Percentiles rank a stretch among this genome's conserved stretches.
Evolutionary conservation across 805 yeast genomes (phyloP).

Genomic region (Scheffersomyces stipitis): DNA sequence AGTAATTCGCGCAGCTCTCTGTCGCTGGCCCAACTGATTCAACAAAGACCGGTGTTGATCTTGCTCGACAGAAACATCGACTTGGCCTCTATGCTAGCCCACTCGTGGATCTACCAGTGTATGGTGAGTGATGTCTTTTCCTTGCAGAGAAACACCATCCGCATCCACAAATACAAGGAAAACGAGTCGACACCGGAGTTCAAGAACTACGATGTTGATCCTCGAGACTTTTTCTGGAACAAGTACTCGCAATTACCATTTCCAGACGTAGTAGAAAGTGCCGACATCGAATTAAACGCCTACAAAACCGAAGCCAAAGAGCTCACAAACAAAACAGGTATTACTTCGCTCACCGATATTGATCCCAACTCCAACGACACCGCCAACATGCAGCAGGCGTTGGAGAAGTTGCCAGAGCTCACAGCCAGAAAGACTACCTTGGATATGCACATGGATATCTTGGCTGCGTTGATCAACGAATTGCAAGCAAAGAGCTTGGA

Average conservation of each 20-base stretch:
- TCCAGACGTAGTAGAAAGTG: slow-evolving; percentile 98
- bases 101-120: slow-evolving; percentile 97
- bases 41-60: slow-evolving; percentile 73
- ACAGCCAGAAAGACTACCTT: slow-evolving; percentile 84
- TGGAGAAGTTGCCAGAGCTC: slow-evolving; percentile 87
- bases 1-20: slow-evolving; percentile 52
- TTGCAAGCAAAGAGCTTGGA: slow-evolving; percentile 86
- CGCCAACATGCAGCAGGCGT: slow-evolving; percentile 75
- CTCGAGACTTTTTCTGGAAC: slow-evolving; percentile 90
- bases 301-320: slow-evolving; percentile 89
- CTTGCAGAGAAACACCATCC: slow-evolving; percentile 78
- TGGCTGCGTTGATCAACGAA: slow-evolving; percentile 78
- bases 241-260: slow-evolving; percentile 84
- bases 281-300: slow-evolving; percentile 74
- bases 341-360: slow-evolving; percentile 70
- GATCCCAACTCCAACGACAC: slow-evolving; percentile 63
- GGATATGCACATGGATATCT: slow-evolving; percentile 96
- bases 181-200: slow-evolving; percentile 31
- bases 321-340: slow-evolving; percentile 74
- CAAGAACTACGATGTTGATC: slow-evolving; percentile 83
- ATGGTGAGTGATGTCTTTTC: slow-evolving; percentile 91
- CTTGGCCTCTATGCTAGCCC: slow-evolving; percentile 90
- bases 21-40: slow-evolving; percentile 15
- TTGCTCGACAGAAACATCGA: slow-evolving; percentile 88
- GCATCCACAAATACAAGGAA: slow-evolving; percentile 43